These are phyloP conservation scores for Pterocarpus santalinus DNA, from an alignment of 306 rosid genomes.

Conservation along the genomic window DNA sequence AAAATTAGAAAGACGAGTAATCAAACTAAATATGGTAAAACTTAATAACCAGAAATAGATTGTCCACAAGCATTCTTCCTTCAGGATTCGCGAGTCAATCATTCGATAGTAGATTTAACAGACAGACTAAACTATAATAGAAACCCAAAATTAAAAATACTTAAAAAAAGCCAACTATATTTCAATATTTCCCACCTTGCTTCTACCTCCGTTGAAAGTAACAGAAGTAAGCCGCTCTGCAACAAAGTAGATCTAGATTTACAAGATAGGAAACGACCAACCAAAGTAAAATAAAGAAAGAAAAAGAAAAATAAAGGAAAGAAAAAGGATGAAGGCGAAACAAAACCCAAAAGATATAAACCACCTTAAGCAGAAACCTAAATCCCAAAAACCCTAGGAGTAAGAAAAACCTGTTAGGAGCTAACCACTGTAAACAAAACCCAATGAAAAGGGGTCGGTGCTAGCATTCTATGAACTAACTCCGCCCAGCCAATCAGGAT, in stretches of 20 bases:
- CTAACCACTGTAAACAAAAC: slow-evolving; percentile 67
- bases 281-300: slow-evolving; percentile 43
- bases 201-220: slow-evolving; percentile 72
- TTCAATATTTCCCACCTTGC: slow-evolving; percentile 88
- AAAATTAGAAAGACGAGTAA: too few species aligned
- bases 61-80: slow-evolving; percentile 46
- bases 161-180: slow-evolving; percentile 62
- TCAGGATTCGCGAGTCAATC: slow-evolving; percentile 44
- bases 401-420: slow-evolving; percentile 77
- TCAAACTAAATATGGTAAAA: not conserved
- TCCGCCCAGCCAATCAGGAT: slow-evolving; percentile 58
- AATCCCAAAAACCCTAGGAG: slow-evolving; percentile 75
- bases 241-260: slow-evolving; percentile 69
- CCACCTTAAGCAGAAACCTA: slow-evolving; percentile 50
- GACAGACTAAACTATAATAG: not conserved
- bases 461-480: slow-evolving; percentile 54
- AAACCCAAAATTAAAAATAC: slow-evolving; percentile 2
- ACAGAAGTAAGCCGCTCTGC: slow-evolving; percentile 66
- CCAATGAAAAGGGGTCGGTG: slow-evolving; percentile 56
- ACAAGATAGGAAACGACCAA: slow-evolving; percentile 80
- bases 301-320: not conserved
- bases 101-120: not conserved
- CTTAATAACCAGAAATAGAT: slow-evolving; percentile 43
- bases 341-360: slow-evolving; percentile 50
- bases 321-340: slow-evolving; percentile 15